A percentile compares a stretch with the other conserved stretches of the same genome.
These are phyloP conservation scores for Epichloe glyceriae DNA, from an alignment of 2,329 filamentous ascomycete genomes.

Conservation along the genomic window DNA sequence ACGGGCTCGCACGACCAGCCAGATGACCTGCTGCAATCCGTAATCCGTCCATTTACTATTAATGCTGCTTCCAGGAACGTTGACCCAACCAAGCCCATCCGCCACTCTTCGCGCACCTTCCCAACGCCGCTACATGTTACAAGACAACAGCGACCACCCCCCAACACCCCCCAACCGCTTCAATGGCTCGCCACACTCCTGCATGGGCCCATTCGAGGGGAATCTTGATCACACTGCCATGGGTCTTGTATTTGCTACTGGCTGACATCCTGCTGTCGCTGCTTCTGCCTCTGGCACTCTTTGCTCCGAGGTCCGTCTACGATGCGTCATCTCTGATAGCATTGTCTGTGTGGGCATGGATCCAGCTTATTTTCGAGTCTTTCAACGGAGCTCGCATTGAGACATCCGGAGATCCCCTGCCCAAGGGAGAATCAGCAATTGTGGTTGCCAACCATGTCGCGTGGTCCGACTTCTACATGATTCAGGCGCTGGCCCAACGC, in stretches of 20 bases:
- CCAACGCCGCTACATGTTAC: too few species aligned
- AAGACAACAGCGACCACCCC: not conserved
- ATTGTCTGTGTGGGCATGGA: constrained; percentile 40
- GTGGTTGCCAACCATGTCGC: constrained; percentile 47
- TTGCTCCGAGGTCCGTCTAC: constrained; percentile 39
- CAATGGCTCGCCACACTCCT: constrained; percentile 8
- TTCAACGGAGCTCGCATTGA: constrained; percentile 40
- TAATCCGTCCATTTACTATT: too few species aligned
- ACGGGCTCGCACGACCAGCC: too few species aligned
- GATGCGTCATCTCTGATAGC: constrained; percentile 41
- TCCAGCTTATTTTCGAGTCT: constrained; percentile 42
- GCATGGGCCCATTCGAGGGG: constrained; percentile 28
- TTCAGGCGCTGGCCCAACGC: constrained; percentile 41
- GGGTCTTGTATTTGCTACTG: constrained; percentile 37
- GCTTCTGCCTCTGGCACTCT: constrained; percentile 32
- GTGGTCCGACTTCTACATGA: constrained; percentile 53
- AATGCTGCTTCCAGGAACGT: too few species aligned
- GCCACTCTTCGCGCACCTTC: too few species aligned
- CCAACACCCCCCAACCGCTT: not conserved
- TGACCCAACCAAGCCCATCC: too few species aligned
- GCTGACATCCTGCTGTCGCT: constrained; percentile 38
- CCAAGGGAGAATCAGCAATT: constrained; percentile 42
- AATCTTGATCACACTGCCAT: constrained; percentile 31
- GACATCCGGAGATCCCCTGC: constrained; percentile 38
- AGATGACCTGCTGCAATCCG: too few species aligned